Evolutionary conservation across 2,329 filamentous ascomycete species (phyloP).

Genomic region (Pyricularia grisea): DNA sequence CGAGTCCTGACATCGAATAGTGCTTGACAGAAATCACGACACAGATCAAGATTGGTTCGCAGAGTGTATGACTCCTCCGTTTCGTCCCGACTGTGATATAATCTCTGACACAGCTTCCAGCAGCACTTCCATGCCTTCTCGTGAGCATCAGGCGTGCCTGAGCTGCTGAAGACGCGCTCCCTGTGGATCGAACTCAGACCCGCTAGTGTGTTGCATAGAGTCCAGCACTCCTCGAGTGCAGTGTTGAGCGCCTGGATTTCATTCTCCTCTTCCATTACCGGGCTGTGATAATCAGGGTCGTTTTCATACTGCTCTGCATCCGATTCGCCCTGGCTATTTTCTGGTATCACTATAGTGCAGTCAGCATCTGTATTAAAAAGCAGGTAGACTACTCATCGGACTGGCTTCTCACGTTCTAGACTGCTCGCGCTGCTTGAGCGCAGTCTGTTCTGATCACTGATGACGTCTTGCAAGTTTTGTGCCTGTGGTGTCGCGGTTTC

Average conservation of each 20-base stretch:
- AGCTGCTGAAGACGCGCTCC: conserved; percentile 66
- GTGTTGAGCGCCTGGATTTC: conserved; percentile 62
- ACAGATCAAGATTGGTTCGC: conserved; percentile 71
- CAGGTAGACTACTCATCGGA: background rate
- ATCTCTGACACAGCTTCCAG: conserved; percentile 83
- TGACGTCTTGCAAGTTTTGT: conserved; percentile 70
- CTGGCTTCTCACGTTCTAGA: conserved; percentile 57
- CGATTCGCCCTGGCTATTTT: conserved; percentile 36
- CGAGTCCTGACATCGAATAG: conserved; percentile 78
- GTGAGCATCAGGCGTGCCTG: conserved; percentile 65
- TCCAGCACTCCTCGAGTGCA: conserved; percentile 86
- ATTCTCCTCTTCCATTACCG: conserved; percentile 32
- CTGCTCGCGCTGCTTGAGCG: conserved; percentile 64
- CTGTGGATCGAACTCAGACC: conserved; percentile 77
- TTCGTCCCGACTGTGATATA: conserved; percentile 75
- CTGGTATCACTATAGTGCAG: conserved; percentile 37
- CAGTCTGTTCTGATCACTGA: conserved; percentile 41
- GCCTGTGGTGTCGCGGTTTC: conserved; percentile 71
- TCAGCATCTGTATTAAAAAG: background rate
- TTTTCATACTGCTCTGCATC: conserved; percentile 47
- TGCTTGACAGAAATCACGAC: conserved; percentile 84
- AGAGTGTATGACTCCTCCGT: conserved; percentile 57
- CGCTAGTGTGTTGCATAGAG: conserved; percentile 81
- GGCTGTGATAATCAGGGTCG: conserved; percentile 32
- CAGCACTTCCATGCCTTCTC: conserved; percentile 90